Evolutionary conservation across 768 basidiomycete genomes (phyloP).

Genomic region (Termitomyces sp.): DNA sequence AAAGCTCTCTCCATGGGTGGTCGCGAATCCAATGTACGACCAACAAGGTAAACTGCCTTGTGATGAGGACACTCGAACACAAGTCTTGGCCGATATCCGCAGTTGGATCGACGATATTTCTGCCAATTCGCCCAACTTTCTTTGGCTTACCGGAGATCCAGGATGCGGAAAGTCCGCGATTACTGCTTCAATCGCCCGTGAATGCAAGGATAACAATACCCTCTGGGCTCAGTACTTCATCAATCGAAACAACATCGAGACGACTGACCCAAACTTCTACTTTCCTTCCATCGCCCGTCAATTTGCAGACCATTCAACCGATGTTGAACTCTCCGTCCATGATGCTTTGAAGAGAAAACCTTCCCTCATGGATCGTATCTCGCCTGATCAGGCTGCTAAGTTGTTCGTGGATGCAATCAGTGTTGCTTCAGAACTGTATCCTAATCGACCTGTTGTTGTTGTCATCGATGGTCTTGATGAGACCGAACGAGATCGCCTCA

Average conservation of each 20-base stretch:
- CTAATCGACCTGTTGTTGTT: constrained; percentile 6
- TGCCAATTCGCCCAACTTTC: neutral
- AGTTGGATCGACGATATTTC: neutral
- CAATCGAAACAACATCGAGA: neutral
- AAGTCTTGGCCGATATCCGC: neutral
- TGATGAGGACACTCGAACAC: neutral
- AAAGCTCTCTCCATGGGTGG: no score
- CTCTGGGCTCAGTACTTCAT: neutral
- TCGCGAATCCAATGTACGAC: no score
- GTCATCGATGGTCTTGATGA: constrained; percentile 17
- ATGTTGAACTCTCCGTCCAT: constrained; percentile 1
- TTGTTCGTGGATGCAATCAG: constrained; percentile 14
- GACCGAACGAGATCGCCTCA: constrained; percentile 1
- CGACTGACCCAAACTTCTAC: neutral
- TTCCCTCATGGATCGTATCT: constrained; percentile 6
- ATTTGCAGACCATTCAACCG: neutral
- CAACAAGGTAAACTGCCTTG: neutral
- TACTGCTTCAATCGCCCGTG: neutral
- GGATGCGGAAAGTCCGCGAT: neutral
- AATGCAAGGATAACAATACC: neutral
- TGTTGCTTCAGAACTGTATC: constrained; percentile 3
- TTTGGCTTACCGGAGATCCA: neutral
- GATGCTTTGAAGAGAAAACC: neutral
- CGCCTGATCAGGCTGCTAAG: constrained; percentile 6
- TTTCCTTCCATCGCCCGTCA: neutral